Evolutionary conservation across 257 asterid species (phyloP).

Genomic region (Avicennia marina): DNA sequence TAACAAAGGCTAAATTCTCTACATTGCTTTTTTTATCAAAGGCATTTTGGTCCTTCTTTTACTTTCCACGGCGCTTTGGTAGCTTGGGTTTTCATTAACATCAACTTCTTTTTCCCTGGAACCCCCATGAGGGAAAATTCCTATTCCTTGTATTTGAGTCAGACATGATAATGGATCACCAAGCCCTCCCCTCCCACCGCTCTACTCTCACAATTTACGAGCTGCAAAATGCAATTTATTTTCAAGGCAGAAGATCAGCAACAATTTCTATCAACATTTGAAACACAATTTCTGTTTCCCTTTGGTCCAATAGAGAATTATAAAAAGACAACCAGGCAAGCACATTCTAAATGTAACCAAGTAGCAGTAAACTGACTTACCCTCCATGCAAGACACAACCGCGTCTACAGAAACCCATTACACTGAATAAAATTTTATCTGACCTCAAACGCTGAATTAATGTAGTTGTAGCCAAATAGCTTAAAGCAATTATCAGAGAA

Average conservation of each 20-base stretch:
- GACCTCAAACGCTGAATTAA: conserved; percentile 9
- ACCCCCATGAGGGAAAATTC: conserved; percentile 92
- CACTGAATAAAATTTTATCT: not conserved
- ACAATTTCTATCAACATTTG: not conserved
- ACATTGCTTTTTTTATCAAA: conserved; percentile 1
- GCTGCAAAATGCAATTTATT: conserved; percentile 7
- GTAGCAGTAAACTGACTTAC: conserved; percentile 5
- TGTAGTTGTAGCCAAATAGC: not conserved
- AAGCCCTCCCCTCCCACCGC: not conserved
- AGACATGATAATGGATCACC: conserved; percentile 28
- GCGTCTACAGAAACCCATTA: not conserved
- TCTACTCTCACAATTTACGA: conserved; percentile 20
- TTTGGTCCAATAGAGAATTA: not conserved
- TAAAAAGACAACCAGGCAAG: not conserved
- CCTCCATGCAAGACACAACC: conserved; percentile 21
- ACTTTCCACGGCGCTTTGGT: conserved; percentile 17
- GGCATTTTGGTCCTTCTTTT: conserved; percentile 23
- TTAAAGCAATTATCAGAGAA: not conserved
- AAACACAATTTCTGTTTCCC: not conserved
- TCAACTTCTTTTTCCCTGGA: conserved; percentile 39
- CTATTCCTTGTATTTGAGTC: conserved; percentile 47
- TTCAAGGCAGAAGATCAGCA: conserved; percentile 2
- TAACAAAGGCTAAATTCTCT: conserved; percentile 14
- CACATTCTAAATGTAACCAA: conserved; percentile 5
- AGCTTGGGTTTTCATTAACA: conserved; percentile 30